Percentiles rank a stretch among this genome's conserved stretches.
phyloP scores from a whole-genome alignment of 345 rosid species.

The Pseudoturritis turrita region DNA sequence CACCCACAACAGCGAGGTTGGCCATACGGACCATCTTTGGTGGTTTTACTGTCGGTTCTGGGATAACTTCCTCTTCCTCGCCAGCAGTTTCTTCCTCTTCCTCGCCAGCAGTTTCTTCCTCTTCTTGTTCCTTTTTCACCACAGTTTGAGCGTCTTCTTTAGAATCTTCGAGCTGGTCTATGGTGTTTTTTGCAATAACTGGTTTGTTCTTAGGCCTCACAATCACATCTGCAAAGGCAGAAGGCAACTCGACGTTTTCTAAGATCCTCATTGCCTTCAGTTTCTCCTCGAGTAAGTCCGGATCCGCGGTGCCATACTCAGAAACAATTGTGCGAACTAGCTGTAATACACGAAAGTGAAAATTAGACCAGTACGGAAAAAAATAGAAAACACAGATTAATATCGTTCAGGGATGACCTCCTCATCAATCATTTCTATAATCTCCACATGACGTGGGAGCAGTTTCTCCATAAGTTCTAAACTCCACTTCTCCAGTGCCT shows the following conservation, averaged over 20 bases:
- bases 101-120: constrained; percentile 28
- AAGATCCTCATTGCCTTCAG: constrained; percentile 74
- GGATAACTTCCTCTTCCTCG: constrained; percentile 36
- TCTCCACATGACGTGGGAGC: constrained; percentile 76
- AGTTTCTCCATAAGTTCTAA: constrained; percentile 72
- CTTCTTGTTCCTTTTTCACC: constrained; percentile 12
- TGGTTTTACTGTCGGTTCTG: constrained; percentile 36
- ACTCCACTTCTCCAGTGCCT: constrained; percentile 91
- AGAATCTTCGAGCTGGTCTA: constrained; percentile 30
- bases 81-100: constrained; percentile 31
- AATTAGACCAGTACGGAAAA: constrained; percentile 1
- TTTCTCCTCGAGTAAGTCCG: constrained; percentile 47
- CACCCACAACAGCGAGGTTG: constrained; percentile 59
- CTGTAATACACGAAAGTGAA: constrained; percentile 35
- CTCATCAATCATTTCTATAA: constrained; percentile 76
- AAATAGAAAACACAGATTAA: constrained; percentile 6
- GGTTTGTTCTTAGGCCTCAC: constrained; percentile 42
- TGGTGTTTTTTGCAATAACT: constrained; percentile 25
- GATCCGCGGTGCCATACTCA: constrained; percentile 52
- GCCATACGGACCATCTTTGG: constrained; percentile 68
- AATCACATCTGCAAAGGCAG: constrained; percentile 54
- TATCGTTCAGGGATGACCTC: constrained; percentile 45
- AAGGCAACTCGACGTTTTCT: constrained; percentile 73
- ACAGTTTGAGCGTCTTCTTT: constrained; percentile 28
- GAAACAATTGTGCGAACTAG: constrained; percentile 55